Base-by-base conservation (phyloP, 768 basidiomycete genomes). In the Auriscalpium vulgare region DNA sequence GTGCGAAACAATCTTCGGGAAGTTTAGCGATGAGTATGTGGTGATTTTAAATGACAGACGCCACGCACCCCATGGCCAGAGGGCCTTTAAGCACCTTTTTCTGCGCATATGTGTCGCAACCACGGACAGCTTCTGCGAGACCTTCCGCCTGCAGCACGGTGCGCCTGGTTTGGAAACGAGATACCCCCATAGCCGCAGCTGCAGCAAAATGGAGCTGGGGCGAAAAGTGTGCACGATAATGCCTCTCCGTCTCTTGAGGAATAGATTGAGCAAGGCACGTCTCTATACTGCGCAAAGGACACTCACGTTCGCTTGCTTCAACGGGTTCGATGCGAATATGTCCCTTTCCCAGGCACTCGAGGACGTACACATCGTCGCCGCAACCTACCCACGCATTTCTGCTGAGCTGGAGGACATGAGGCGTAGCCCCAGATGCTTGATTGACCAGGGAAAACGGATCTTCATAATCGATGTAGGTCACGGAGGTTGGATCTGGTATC, bases 371-470 rank as follows among this genome's bases (percentile, higher is more conserved):
- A 37, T 83, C 77, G 4, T 75, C 73, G 8, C 91, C 89, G 62
- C 88, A 91, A 3, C 82, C 81, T 8, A 95, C 85, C 93, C 93
- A 93, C 6, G 87, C 81, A 60, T 80, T 75, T 17, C 63, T 69
- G 59, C 83, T 91, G 43, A 87, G 56, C 21, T 67, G 68, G 17
- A 69, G 59, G 16, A 88, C 72, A 61, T 85, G 79, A 11, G 84
- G 79, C 13, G 46, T 47, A 17, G 66, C 73, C 11, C 80, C 81
- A 3, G 78, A 78, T 19, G 72, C 74, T 37, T 75, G 62, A 35
- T 76, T 70, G 6, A 79, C 74, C 48, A 88, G 69, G 10, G 77
- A 72, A 57, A 90, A 87, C 0, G 90, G 87, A 62, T 92, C 75
- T 4, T 88, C 84, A 59, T 90, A 79, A 62, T 94, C 92, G 34